Evolutionary conservation across 352 stramenopile species (phyloP).

Genomic region (Globisporangium irregulare): DNA sequence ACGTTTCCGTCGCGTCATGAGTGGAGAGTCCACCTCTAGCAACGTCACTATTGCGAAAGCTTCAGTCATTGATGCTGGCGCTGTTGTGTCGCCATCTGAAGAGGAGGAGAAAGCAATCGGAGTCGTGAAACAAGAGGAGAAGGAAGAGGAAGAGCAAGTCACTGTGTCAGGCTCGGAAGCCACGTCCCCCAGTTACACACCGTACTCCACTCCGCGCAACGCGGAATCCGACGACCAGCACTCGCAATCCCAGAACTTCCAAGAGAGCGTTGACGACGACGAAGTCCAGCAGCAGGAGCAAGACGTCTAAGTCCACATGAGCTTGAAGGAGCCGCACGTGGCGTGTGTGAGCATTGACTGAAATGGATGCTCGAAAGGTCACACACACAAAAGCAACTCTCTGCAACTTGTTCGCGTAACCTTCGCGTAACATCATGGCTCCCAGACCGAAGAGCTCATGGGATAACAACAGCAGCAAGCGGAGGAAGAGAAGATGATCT

Average conservation of each 20-base stretch:
- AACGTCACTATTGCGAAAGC: neutral
- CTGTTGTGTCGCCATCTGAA: neutral
- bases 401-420: neutral
- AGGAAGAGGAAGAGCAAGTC: neutral
- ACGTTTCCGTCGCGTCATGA: conserved; percentile 1
- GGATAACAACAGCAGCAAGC: neutral
- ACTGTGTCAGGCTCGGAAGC: neutral
- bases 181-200: neutral
- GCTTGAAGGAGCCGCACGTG: neutral
- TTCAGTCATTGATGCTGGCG: neutral
- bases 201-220: conserved; percentile 9
- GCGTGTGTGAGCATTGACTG: neutral
- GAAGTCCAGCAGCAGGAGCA: neutral
- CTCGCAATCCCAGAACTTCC: neutral
- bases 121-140: neutral
- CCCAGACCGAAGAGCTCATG: neutral
- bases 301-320: too few relatives aligned
- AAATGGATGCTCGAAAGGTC: conserved; percentile 5
- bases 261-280: neutral
- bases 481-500: conserved; percentile 50
- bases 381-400: neutral
- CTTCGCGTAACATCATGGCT: conserved; percentile 1
- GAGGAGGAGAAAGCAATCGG: neutral
- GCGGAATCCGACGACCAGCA: conserved; percentile 6
- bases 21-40: neutral